Evolutionary conservation across 495 filamentous ascomycete species (phyloP).

Genomic region (Coniosporium apollinis): DNA sequence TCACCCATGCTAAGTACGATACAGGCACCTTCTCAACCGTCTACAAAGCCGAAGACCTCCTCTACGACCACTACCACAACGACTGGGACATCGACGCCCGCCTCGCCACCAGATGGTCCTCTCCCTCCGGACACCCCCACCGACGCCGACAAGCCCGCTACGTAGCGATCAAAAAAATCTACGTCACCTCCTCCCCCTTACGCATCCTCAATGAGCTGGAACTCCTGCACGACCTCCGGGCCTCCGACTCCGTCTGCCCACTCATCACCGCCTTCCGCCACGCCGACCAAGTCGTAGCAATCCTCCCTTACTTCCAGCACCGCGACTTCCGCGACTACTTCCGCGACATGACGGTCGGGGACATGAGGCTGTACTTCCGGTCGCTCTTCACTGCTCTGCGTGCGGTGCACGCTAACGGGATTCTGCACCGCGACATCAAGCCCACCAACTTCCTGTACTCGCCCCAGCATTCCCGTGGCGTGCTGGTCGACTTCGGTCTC

Average conservation of each 20-base stretch:
- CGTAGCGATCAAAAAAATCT: conserved; percentile 97
- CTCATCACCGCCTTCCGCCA: conserved; percentile 90
- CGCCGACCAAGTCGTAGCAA: conserved; percentile 85
- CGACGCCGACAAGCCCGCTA: conserved; percentile 42
- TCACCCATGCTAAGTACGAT: conserved; percentile 6
- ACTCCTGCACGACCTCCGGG: conserved; percentile 75
- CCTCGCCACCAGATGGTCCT: conserved; percentile 41
- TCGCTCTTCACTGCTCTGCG: conserved; percentile 73
- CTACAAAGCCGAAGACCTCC: conserved; percentile 94
- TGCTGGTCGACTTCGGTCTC: conserved; percentile 91
- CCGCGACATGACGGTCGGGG: conserved; percentile 61
- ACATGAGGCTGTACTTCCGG: conserved; percentile 77
- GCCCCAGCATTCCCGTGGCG: conserved; percentile 58
- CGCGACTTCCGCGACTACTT: conserved; percentile 94
- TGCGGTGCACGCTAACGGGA: conserved; percentile 64
- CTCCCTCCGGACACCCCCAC: conserved; percentile 6
- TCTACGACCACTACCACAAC: conserved; percentile 69
- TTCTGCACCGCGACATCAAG: conserved; percentile 95
- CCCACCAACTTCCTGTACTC: conserved; percentile 99
- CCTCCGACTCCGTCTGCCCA: conserved; percentile 72
- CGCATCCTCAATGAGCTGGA: conserved; percentile 96
- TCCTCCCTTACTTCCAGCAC: conserved; percentile 90
- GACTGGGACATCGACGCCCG: conserved; percentile 65
- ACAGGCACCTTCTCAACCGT: conserved; percentile 93
- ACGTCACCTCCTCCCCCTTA: conserved; percentile 83